These are phyloP conservation scores for Collybia mongolica DNA, from an alignment of 768 basidiomycete genomes.

Conservation along the genomic window DNA sequence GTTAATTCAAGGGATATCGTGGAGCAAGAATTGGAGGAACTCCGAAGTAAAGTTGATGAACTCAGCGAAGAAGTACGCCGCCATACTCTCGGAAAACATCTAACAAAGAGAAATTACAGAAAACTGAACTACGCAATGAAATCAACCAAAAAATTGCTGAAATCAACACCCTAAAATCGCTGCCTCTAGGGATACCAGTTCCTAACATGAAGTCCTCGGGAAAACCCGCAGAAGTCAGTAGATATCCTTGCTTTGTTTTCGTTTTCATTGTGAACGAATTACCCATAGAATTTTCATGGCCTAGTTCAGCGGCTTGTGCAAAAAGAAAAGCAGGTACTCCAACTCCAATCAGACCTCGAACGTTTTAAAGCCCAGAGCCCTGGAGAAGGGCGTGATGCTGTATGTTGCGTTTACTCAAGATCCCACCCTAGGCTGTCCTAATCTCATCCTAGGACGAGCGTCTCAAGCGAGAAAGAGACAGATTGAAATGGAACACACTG, in stretches of 20 bases:
- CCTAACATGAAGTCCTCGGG: constrained; percentile 38
- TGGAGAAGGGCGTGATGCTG: constrained; percentile 55
- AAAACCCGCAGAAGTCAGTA: constrained; percentile 25
- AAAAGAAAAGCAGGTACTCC: constrained; percentile 83
- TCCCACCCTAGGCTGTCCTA: background rate
- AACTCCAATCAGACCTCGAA: constrained; percentile 72
- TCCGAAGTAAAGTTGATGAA: constrained; percentile 60
- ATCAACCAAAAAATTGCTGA: constrained; percentile 67
- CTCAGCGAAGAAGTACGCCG: constrained; percentile 63
- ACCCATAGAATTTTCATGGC: constrained; percentile 59
- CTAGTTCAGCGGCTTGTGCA: constrained; percentile 77
- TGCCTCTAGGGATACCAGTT: constrained; percentile 36
- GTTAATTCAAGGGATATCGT: constrained; percentile 38
- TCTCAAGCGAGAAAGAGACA: constrained; percentile 73
- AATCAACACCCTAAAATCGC: constrained; percentile 59
- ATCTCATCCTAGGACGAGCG: constrained; percentile 56
- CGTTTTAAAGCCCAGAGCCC: constrained; percentile 58
- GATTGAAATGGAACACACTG: constrained; percentile 67
- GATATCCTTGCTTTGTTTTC: constrained; percentile 3
- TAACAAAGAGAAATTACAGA: constrained; percentile 29
- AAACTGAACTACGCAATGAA: constrained; percentile 48
- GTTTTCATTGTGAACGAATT: background rate
- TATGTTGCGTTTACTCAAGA: constrained; percentile 33
- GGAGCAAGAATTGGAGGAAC: constrained; percentile 58
- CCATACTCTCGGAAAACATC: background rate